These are phyloP conservation scores for Plasmodium berghei DNA, from an alignment of 169 alveolate species.

Conservation along the genomic window DNA sequence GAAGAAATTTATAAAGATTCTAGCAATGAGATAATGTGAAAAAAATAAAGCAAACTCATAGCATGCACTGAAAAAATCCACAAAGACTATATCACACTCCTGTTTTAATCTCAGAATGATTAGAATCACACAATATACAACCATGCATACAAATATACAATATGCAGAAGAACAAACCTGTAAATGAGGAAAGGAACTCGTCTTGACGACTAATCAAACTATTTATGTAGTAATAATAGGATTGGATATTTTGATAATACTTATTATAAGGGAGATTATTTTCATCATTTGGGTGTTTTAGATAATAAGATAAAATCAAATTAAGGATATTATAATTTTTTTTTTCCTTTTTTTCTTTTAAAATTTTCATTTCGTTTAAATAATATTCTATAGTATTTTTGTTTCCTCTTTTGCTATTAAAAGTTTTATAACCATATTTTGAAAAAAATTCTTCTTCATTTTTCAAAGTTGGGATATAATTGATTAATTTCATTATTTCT, in stretches of 20 bases:
- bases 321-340: conserved; percentile 62
- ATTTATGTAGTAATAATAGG: conserved; percentile 54
- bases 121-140: no score
- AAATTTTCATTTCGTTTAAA: conserved; percentile 62
- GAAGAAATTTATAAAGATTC: conserved; percentile 16
- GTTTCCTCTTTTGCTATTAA: not conserved
- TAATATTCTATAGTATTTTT: conserved; percentile 68
- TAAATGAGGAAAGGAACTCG: no score
- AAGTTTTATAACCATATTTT: conserved; percentile 36
- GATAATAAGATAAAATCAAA: conserved; percentile 46
- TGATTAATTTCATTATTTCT: conserved; percentile 70
- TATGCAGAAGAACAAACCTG: no score
- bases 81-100: no score
- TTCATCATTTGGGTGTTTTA: conserved; percentile 6
- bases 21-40: no score
- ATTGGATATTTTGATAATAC: conserved; percentile 44
- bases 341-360: conserved; percentile 46
- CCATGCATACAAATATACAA: no score
- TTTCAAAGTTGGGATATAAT: conserved; percentile 48
- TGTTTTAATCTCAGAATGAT: no score
- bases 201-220: conserved; percentile 17
- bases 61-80: no score
- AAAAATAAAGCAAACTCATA: no score
- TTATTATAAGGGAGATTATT: conserved; percentile 12
- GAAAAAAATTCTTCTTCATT: conserved; percentile 69